These are phyloP conservation scores for Aegilops bicornis DNA, from an alignment of 176 grass and related monocot genomes.

Conservation along the genomic window DNA sequence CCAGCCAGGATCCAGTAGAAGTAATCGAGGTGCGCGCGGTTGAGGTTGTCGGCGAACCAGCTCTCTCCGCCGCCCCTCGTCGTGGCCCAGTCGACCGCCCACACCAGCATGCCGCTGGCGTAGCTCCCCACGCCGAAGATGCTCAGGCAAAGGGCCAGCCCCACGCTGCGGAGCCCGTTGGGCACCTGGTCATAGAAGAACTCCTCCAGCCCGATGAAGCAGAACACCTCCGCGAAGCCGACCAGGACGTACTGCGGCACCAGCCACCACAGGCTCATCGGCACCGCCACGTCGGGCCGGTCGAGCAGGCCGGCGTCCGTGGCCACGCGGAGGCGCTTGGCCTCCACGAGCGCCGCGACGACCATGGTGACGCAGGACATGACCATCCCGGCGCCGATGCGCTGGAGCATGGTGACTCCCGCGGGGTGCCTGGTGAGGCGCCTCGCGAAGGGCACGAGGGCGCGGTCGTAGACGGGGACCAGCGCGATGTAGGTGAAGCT, in stretches of 20 bases:
- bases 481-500: slow-evolving; percentile 35
- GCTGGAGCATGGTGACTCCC: slow-evolving; percentile 71
- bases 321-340: slow-evolving; percentile 43
- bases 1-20: slow-evolving; percentile 70
- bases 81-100: slow-evolving; percentile 45
- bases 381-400: slow-evolving; percentile 52
- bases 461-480: slow-evolving; percentile 61
- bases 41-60: slow-evolving; percentile 72
- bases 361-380: slow-evolving; percentile 45
- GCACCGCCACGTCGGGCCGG: slow-evolving; percentile 37
- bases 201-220: slow-evolving; percentile 40
- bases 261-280: slow-evolving; percentile 87
- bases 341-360: slow-evolving; percentile 59
- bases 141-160: slow-evolving; percentile 66
- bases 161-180: slow-evolving; percentile 49
- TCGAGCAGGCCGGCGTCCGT: slow-evolving; percentile 43
- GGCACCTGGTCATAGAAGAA: slow-evolving; percentile 80
- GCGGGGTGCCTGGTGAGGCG: slow-evolving; percentile 46
- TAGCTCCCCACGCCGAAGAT: slow-evolving; percentile 55
- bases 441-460: slow-evolving; percentile 50
- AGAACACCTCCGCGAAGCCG: slow-evolving; percentile 44
- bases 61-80: slow-evolving; percentile 29
- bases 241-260: slow-evolving; percentile 64
- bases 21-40: slow-evolving; percentile 72
- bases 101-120: slow-evolving; percentile 54